phyloP scores from a whole-genome alignment of 495 filamentous ascomycete genomes.

The Poronia punctata region DNA sequence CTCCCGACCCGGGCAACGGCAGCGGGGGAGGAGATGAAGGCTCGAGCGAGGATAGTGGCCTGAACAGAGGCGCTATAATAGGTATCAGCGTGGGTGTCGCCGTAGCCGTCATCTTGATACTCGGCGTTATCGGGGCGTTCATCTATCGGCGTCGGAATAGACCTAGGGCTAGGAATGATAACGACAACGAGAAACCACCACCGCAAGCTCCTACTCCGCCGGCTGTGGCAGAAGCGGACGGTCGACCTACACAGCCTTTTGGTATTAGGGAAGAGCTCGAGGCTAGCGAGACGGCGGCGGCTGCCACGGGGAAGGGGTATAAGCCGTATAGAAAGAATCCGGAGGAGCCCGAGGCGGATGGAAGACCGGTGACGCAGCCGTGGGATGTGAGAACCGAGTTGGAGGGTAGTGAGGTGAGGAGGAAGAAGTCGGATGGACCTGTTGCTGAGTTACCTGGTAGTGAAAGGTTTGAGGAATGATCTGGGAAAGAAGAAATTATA shows the following conservation, averaged over 20 bases:
- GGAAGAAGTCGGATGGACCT: too few species aligned
- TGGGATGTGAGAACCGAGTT: conserved; percentile 21
- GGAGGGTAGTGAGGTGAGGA: conserved; percentile 12
- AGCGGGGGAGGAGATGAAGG: neutral
- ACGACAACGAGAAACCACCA: neutral
- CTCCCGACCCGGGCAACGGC: too few species aligned
- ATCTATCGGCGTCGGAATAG: conserved; percentile 7
- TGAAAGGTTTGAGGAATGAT: too few species aligned
- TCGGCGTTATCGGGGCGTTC: conserved; percentile 8
- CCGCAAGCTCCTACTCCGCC: conserved; percentile 4
- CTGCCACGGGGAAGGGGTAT: neutral
- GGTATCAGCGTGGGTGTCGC: conserved; percentile 17
- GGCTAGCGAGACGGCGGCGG: conserved; percentile 2
- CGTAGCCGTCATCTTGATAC: conserved; percentile 6
- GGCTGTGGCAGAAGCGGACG: conserved; percentile 16
- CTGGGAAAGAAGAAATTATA: too few species aligned
- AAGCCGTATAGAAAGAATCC: neutral
- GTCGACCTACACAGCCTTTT: conserved; percentile 14
- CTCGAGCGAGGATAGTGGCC: neutral
- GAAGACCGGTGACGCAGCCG: conserved; percentile 10
- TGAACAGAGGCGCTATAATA: conserved; percentile 13
- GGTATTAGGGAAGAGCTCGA: conserved; percentile 20
- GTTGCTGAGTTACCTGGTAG: too few species aligned
- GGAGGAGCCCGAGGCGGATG: conserved; percentile 4
- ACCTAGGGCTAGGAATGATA: neutral